These are phyloP conservation scores for Pseudogymnoascus verrucosus DNA, from an alignment of 2,329 filamentous ascomycete genomes.

Conservation along the genomic window DNA sequence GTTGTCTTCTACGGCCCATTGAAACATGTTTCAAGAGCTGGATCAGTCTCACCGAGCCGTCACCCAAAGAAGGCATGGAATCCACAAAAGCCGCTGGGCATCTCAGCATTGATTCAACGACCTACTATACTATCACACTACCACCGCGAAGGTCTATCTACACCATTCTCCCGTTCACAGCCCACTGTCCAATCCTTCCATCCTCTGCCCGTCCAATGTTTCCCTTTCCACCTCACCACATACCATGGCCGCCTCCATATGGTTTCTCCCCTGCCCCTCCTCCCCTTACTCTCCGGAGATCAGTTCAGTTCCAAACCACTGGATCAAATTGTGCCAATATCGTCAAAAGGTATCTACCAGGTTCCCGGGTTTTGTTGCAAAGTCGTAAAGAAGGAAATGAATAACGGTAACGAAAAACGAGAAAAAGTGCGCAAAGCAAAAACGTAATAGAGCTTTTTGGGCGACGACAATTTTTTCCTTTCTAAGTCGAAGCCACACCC, in stretches of 20 bases:
- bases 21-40: not conserved
- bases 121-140: conserved; percentile 20
- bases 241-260: conserved; percentile 23
- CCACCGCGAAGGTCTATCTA: conserved; percentile 21
- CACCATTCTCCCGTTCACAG: conserved; percentile 17
- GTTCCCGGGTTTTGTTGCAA: conserved; percentile 18
- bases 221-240: conserved; percentile 24
- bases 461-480: conserved; percentile 4
- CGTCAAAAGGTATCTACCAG: conserved; percentile 27
- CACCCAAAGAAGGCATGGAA: not conserved
- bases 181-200: conserved; percentile 19
- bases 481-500: conserved; percentile 18
- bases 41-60: not conserved
- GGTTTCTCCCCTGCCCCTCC: conserved; percentile 13
- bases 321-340: conserved; percentile 24
- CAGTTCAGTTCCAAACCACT: conserved; percentile 20
- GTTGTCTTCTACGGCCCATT: not conserved
- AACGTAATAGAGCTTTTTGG: conserved; percentile 7
- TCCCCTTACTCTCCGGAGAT: conserved; percentile 17
- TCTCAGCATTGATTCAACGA: conserved; percentile 9
- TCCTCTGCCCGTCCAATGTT: conserved; percentile 24
- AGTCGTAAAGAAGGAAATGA: conserved; percentile 27
- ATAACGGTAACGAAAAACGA: conserved; percentile 22
- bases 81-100: conserved; percentile 5
- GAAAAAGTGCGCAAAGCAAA: not conserved